phyloP scores from a whole-genome alignment of 768 basidiomycete genomes.

The Mycena filopes region DNA sequence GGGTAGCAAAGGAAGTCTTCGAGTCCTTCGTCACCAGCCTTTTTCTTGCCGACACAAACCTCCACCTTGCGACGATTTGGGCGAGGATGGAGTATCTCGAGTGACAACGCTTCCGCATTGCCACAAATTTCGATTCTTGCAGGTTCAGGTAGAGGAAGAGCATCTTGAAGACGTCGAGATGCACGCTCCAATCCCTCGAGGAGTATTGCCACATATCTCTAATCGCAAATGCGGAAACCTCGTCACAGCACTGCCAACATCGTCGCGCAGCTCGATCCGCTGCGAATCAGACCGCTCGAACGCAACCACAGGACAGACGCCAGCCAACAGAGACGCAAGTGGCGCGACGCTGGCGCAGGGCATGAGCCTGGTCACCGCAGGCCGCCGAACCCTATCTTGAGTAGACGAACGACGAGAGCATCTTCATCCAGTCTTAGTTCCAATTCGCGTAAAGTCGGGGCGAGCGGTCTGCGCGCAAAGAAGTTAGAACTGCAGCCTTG shows the following conservation, averaged over 20 bases:
- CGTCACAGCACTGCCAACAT: conserved; percentile 11
- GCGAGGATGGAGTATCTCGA: not conserved
- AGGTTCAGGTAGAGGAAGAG: not conserved
- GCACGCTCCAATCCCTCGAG: not conserved
- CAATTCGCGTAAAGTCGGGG: not conserved
- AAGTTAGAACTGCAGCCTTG: no score
- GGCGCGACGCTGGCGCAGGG: not conserved
- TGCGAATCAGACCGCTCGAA: not conserved
- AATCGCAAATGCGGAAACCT: not conserved
- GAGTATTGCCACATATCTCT: not conserved
- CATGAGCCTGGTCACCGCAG: not conserved
- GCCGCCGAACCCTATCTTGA: conserved; percentile 4
- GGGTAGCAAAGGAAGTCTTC: no score
- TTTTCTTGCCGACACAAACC: no score
- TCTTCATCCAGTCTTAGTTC: not conserved
- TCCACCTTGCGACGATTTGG: not conserved
- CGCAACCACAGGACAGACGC: conserved; percentile 2
- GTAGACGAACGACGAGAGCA: not conserved
- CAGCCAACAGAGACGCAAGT: not conserved
- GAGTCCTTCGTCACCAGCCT: no score
- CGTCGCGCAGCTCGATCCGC: not conserved
- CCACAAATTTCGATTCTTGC: conserved; percentile 2
- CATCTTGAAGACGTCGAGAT: not conserved
- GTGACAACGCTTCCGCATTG: not conserved
- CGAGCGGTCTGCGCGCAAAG: no score